Base-by-base conservation (phyloP, 768 basidiomycete genomes). In the Kwoniella europaea region DNA sequence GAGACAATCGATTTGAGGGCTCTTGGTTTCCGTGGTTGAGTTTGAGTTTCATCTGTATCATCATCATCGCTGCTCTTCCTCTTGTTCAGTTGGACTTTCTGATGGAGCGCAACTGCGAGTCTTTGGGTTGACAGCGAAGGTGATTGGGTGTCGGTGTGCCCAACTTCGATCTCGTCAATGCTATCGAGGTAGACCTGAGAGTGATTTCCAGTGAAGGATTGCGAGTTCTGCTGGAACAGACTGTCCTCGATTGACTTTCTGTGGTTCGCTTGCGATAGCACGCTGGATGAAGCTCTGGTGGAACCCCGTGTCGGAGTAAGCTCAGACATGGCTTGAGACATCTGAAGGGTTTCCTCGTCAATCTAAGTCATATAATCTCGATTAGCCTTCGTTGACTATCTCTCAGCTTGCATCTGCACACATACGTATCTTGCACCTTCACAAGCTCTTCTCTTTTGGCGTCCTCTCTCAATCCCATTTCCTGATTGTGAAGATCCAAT, bases 291-390 rank as follows among this genome's bases (percentile, higher is more conserved):
- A n/a, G 16, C 20, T 55, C 54, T 55, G n/a, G 20, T 20, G 4
- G 54, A 35, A 9, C 35, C 35, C 4, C 35, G 35, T 35, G 6
- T 35, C 7, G 35, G 54, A 22, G 54, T 55, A n/a, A 20, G 20
- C 24, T 46, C 35, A 6, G 54, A 6, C 43, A 53, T 13, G 7
- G 57, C 20, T 22, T 67, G 65, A 16, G 65, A 58, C 22, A 66
- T 54, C 55, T 67, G 65, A 3, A 67, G 42, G 2, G 57, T 44
- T 20, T 67, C 65, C 12, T 58, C 65, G 22, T 43, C 41, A n/a
- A 67, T 67, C 65, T 67, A 54, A 3, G 35, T 7, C 5, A 16
- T 16, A 53, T 9, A 12, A 53, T 53, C n/a, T n/a, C 13, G 10
- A 5, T 27, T 53, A 16, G 44, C 12, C 13, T 16, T 10, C 29